phyloP scores from a whole-genome alignment of 148 eudicot genomes.

The Rhododendron henanense region DNA sequence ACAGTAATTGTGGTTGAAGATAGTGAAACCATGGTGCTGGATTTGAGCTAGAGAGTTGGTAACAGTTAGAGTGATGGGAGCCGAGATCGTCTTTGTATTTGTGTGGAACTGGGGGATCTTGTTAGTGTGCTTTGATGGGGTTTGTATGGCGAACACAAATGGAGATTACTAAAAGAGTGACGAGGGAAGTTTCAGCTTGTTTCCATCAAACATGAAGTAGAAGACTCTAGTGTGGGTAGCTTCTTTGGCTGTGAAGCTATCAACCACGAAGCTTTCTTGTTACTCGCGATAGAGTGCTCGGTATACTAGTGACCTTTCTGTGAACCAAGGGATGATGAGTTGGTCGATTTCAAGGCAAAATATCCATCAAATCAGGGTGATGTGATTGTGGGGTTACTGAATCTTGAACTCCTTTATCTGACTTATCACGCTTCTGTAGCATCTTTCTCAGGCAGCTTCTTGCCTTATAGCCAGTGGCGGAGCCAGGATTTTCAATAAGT shows the following conservation, averaged over 20 bases:
- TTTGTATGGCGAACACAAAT: neutral
- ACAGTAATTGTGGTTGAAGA: constrained; percentile 5
- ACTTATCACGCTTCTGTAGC: neutral
- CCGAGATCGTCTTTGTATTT: neutral
- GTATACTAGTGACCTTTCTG: neutral
- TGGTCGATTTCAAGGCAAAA: constrained; percentile 1
- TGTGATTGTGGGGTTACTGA: neutral
- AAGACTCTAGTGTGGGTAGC: neutral
- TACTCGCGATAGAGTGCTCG: neutral
- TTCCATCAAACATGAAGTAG: neutral
- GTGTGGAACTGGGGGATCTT: too few relatives aligned
- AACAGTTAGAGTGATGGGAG: neutral
- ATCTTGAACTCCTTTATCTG: neutral
- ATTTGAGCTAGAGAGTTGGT: neutral
- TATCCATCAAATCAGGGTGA: neutral
- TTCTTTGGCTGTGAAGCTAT: neutral
- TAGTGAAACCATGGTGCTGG: constrained; percentile 11
- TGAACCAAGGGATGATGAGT: neutral
- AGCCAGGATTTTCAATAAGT: too few relatives aligned
- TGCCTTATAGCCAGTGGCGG: neutral
- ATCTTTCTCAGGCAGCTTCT: neutral
- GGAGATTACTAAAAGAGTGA: constrained; percentile 1
- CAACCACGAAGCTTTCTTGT: neutral
- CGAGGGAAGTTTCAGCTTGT: neutral
- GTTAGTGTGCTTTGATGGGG: too few relatives aligned